Conservation (phyloP, 75 land plant species). For the Adiantum capillusveneris region DNA sequence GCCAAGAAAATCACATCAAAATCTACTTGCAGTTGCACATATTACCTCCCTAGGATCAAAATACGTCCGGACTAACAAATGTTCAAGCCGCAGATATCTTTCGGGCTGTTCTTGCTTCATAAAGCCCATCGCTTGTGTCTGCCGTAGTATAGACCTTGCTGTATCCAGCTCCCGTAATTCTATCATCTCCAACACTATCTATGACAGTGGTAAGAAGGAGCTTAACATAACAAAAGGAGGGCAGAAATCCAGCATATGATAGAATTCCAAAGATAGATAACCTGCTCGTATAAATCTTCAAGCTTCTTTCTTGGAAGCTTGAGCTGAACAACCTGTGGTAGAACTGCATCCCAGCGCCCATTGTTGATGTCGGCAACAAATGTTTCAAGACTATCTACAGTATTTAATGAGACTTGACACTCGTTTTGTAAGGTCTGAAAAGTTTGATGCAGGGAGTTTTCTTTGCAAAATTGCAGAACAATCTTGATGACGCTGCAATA, state of each 20-base stretch:
- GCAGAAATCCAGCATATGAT: not conserved
- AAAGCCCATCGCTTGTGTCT: slow-evolving; percentile 97
- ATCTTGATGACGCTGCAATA: slow-evolving; percentile 96
- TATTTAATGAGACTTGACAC: slow-evolving; percentile 96
- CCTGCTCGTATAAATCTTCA: slow-evolving; percentile 99
- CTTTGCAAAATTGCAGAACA: slow-evolving; percentile 97
- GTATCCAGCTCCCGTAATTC: slow-evolving; percentile 97
- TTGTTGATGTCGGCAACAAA: slow-evolving; percentile 89
- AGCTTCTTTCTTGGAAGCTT: slow-evolving; percentile 96
- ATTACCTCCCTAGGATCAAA: slow-evolving; percentile 95
- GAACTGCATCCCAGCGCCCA: slow-evolving; percentile 94
- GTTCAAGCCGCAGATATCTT: slow-evolving; percentile 88
- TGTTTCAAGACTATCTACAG: slow-evolving; percentile 91
- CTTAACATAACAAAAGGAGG: not conserved
- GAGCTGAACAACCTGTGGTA: slow-evolving; percentile 95
- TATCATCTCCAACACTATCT: slow-evolving; percentile 99
- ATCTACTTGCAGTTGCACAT: not conserved
- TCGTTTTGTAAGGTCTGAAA: slow-evolving; percentile 90
- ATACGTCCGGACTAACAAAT: slow-evolving; percentile 88
- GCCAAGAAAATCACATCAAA: too few species aligned
- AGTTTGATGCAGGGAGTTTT: slow-evolving; percentile 92
- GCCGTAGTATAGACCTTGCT: slow-evolving; percentile 93
- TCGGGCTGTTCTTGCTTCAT: slow-evolving; percentile 99
- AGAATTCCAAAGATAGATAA: slow-evolving; percentile 1
- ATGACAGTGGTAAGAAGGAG: not conserved